A percentile compares a stretch with the other conserved stretches of the same genome.
These are phyloP conservation scores for Vitis rupestris DNA, from an alignment of 164 flowering plant genomes.

Conservation along the genomic window DNA sequence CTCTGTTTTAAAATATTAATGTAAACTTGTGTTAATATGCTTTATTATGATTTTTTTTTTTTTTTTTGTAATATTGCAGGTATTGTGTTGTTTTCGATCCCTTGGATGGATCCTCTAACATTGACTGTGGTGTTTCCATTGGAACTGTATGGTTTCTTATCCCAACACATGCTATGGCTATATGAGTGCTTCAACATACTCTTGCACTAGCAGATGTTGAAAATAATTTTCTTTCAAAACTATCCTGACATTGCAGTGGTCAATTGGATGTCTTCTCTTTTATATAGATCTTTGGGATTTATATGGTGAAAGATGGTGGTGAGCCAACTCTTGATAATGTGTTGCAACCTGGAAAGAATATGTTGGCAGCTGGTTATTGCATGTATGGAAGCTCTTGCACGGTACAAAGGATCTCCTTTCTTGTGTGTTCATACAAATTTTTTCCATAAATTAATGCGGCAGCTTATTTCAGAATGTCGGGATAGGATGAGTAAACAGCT, in stretches of 20 bases:
- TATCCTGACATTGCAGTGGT: constrained; percentile 11
- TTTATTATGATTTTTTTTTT: not conserved
- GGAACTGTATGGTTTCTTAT: constrained; percentile 72
- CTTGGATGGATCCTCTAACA: constrained; percentile 97
- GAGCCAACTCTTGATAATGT: constrained; percentile 79
- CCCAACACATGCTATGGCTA: not conserved
- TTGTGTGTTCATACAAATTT: not conserved
- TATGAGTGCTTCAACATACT: not conserved
- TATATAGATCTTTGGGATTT: constrained; percentile 85
- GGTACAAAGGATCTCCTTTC: constrained; percentile 35
- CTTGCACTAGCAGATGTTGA: not conserved
- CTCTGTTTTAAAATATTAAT: not conserved
- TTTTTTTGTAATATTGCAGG: constrained; percentile 32
- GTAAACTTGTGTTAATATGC: not conserved
- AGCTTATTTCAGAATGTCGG: not conserved
- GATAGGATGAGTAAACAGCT: not conserved
- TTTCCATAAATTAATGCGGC: not conserved
- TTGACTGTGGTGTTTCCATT: constrained; percentile 98
- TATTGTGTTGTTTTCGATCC: constrained; percentile 94
- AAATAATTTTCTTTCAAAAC: constrained; percentile 1
- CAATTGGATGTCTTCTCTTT: constrained; percentile 11
- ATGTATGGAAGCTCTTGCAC: constrained; percentile 99
- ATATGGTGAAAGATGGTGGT: constrained; percentile 42
- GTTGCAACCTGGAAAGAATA: constrained; percentile 81
- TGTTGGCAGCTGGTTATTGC: constrained; percentile 99